Base-by-base conservation (phyloP, 2,329 filamentous ascomycete genomes). In the Cladophialophora psammophila region DNA sequence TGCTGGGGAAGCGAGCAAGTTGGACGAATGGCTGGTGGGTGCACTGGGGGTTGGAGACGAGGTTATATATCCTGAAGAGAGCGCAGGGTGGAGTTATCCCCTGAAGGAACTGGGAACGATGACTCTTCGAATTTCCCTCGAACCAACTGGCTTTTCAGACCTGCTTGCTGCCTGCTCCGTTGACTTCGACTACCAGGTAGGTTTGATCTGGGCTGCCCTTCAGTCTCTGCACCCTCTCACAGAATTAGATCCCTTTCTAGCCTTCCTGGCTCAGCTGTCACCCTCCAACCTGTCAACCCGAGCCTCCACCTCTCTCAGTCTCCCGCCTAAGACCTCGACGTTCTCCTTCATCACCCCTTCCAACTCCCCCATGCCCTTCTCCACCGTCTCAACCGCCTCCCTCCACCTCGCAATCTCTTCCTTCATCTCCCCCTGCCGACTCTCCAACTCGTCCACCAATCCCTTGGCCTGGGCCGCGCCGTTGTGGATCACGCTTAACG, bases 401-500 rank as follows among this genome's bases (percentile, higher is more conserved):
- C 88, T 87, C 95, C 95, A 98, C 76, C 91, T 89, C 79, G 89
- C 88, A 65, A 99, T 89, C 77, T 98, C 95, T 5, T 85, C 84
- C 31, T 89, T 88, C 87, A 95, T 94, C 69, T 95, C 92, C 1
- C 85, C 86, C 79, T 98, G 95, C 70, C 89, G 86, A 75, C 85
- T 87, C 79, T 97, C 94, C 48, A 97, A 84, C 58, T 87, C 87
- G 62, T 91, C 88, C 60, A 99, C 81, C 7, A 90, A 91, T 73
- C 92, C 89, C 67, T 89, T 89, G 1, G 94, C 94, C 36, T 88
- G 88, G 32, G 92, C 94, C 0, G 95, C 95, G 73, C 94, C 92
- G 0, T 92, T 89, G 75, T 99, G 95, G 58, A 98, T 90, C 13
- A 90, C 88, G 66, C 92, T 87, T 64, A 99, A 83, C 8, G 93